These are phyloP conservation scores for Wickerhamiella occidentalis DNA, from an alignment of 805 yeast species.

Conservation along the genomic window DNA sequence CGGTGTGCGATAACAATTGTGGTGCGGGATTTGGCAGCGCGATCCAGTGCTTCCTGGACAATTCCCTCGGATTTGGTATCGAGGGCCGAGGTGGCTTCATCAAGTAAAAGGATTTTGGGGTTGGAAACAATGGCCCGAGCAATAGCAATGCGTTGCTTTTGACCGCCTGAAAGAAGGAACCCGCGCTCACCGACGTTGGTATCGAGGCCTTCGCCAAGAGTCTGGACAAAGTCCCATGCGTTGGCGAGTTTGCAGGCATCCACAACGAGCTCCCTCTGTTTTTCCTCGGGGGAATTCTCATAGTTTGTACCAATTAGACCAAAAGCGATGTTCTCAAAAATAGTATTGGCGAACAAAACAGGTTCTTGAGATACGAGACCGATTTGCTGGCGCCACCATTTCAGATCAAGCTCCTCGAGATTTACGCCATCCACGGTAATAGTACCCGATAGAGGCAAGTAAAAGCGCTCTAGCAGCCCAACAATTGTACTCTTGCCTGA, in stretches of 20 bases:
- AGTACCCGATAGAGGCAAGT: slow-evolving; percentile 60
- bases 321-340: slow-evolving; percentile 71
- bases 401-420: slow-evolving; percentile 54
- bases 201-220: slow-evolving; percentile 47
- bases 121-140: slow-evolving; percentile 51
- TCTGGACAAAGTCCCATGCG: slow-evolving; percentile 31
- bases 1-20: slow-evolving; percentile 40
- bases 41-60: slow-evolving; percentile 20
- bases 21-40: slow-evolving; percentile 23
- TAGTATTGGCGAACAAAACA: slow-evolving; percentile 75
- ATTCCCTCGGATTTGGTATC: slow-evolving; percentile 32
- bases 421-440: slow-evolving; percentile 75
- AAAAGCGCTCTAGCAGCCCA: slow-evolving; percentile 71
- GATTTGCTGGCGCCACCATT: slow-evolving; percentile 53
- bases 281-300: slow-evolving; percentile 33
- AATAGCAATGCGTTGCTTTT: slow-evolving; percentile 53
- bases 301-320: slow-evolving; percentile 62
- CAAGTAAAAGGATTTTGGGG: slow-evolving; percentile 44
- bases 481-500: slow-evolving; percentile 84
- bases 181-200: slow-evolving; percentile 32
- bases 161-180: slow-evolving; percentile 49
- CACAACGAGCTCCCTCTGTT: slow-evolving; percentile 27
- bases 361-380: slow-evolving; percentile 95
- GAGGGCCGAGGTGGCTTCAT: slow-evolving; percentile 47
- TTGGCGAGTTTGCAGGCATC: slow-evolving; percentile 28